Conservation (phyloP, 2,329 filamentous ascomycete species). For the Colletotrichum nymphaeae region DNA sequence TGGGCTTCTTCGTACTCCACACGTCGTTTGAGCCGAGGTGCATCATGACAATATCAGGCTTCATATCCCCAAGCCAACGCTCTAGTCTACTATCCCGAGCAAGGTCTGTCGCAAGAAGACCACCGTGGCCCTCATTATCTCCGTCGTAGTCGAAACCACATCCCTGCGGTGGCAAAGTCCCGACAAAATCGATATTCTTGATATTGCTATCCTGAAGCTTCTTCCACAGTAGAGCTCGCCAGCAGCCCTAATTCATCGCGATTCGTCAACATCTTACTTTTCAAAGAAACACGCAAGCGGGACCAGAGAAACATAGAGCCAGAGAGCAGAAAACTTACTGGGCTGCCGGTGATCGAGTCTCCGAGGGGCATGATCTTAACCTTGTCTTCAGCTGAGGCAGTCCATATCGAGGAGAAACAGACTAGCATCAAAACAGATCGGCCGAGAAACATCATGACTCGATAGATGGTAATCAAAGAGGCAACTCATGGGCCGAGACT, state of each 20-base stretch:
- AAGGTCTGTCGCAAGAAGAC: constrained; percentile 51
- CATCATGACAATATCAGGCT: constrained; percentile 58
- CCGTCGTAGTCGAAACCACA: constrained; percentile 47
- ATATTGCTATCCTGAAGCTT: constrained; percentile 43
- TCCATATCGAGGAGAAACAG: not conserved
- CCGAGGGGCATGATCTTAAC: constrained; percentile 40
- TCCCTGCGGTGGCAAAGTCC: constrained; percentile 46
- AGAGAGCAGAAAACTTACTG: constrained; percentile 27
- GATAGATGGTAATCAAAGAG: not conserved
- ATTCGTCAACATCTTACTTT: not conserved
- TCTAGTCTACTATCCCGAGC: constrained; percentile 50
- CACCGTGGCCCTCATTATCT: constrained; percentile 57
- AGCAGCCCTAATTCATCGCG: constrained; percentile 42
- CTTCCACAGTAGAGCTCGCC: constrained; percentile 47
- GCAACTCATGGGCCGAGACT: no score
- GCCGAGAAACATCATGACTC: not conserved
- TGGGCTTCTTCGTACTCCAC: constrained; percentile 46
- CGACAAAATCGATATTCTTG: constrained; percentile 49
- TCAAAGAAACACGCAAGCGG: not conserved
- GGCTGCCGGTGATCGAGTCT: constrained; percentile 42
- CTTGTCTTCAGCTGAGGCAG: constrained; percentile 1
- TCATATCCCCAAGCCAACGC: constrained; percentile 50
- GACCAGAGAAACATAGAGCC: not conserved
- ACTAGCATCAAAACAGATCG: not conserved
- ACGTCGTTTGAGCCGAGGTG: constrained; percentile 58